Evolutionary conservation across 768 basidiomycete genomes (phyloP).

Genomic region (Coprinopsis cinerea): DNA sequence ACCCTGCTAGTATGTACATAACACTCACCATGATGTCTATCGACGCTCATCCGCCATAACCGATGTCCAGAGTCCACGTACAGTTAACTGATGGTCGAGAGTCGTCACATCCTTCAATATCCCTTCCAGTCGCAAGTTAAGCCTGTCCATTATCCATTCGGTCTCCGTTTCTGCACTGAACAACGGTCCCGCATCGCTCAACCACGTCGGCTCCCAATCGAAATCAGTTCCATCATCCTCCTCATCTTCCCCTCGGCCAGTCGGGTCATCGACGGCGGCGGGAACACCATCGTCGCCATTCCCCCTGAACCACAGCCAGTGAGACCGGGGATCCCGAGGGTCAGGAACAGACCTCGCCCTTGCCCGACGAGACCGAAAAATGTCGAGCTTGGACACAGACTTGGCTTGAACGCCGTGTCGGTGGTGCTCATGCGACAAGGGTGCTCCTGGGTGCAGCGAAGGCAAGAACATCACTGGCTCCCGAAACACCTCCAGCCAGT

Average conservation of each 20-base stretch:
- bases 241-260: neutral
- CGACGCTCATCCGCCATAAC: no score
- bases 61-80: no score
- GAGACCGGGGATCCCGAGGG: neutral
- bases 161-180: slow-evolving; percentile 30
- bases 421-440: neutral
- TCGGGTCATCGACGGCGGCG: neutral
- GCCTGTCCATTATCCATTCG: slow-evolving; percentile 31
- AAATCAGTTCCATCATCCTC: slow-evolving; percentile 5
- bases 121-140: slow-evolving; percentile 28
- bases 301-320: neutral
- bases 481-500: slow-evolving; percentile 27
- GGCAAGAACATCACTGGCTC: neutral
- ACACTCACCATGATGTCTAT: no score
- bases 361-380: no score
- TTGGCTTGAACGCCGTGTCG: neutral
- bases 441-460: neutral
- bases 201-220: slow-evolving; percentile 29
- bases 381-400: no score
- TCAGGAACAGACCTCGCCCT: slow-evolving; percentile 2
- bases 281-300: no score
- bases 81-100: no score
- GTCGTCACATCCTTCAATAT: slow-evolving; percentile 25
- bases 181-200: slow-evolving; percentile 34
- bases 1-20: no score